phyloP scores from a whole-genome alignment of 2,329 filamentous ascomycete species.

The Fusarium continuum region DNA sequence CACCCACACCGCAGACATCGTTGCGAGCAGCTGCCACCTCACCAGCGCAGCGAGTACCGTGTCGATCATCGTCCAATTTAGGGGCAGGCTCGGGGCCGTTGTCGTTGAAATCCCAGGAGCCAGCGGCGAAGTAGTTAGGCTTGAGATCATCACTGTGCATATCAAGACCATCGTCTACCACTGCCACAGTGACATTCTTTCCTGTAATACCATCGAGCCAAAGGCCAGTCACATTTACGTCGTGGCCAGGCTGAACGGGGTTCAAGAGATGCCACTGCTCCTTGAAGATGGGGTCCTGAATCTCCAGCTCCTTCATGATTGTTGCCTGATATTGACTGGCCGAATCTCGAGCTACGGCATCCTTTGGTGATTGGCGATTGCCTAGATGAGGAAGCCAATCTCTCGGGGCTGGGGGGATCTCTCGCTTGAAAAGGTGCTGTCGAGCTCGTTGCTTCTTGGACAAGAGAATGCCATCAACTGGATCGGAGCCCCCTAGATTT shows the following conservation, averaged over 20 bases:
- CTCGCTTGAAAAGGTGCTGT: slow-evolving; percentile 63
- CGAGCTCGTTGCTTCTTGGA: slow-evolving; percentile 76
- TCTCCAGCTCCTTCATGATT: slow-evolving; percentile 73
- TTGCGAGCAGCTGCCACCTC: slow-evolving; percentile 94
- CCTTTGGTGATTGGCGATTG: background rate
- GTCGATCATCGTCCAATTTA: slow-evolving; percentile 82
- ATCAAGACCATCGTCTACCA: slow-evolving; percentile 95
- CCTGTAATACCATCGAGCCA: slow-evolving; percentile 94
- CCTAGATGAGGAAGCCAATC: slow-evolving; percentile 30
- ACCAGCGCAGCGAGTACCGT: slow-evolving; percentile 94
- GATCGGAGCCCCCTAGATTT: slow-evolving; percentile 59
- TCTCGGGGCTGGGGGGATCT: slow-evolving; percentile 53
- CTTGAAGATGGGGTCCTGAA: slow-evolving; percentile 88
- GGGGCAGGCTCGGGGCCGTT: slow-evolving; percentile 80
- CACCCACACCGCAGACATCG: slow-evolving; percentile 92
- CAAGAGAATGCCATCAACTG: slow-evolving; percentile 78
- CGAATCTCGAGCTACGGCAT: slow-evolving; percentile 42
- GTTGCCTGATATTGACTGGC: slow-evolving; percentile 67
- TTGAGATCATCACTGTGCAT: slow-evolving; percentile 94
- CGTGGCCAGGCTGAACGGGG: slow-evolving; percentile 80
- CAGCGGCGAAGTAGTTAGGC: slow-evolving; percentile 90
- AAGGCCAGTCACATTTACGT: slow-evolving; percentile 94
- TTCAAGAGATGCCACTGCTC: slow-evolving; percentile 98
- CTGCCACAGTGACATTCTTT: slow-evolving; percentile 86
- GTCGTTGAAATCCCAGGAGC: slow-evolving; percentile 98